phyloP scores from a whole-genome alignment of 202 grass and related monocot genomes.

The Brachypodium distachyon region DNA sequence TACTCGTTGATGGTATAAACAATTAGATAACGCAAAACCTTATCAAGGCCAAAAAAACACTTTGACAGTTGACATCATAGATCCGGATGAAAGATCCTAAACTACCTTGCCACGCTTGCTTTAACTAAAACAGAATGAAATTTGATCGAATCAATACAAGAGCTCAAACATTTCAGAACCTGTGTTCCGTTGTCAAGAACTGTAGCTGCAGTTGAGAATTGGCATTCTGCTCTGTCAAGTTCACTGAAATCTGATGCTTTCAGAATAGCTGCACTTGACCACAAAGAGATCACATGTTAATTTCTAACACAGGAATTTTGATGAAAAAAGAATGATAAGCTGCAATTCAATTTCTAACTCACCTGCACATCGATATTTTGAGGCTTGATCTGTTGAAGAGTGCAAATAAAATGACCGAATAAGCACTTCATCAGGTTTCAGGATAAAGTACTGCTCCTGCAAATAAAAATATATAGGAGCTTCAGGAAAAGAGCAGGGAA shows the following conservation, averaged over 20 bases:
- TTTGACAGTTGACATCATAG: background rate
- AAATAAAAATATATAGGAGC: background rate
- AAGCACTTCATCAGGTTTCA: slow-evolving; percentile 54
- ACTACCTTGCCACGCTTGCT: background rate
- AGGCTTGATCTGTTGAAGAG: slow-evolving; percentile 50
- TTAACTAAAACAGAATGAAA: background rate
- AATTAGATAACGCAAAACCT: background rate
- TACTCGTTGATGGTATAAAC: background rate
- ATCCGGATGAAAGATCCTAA: background rate
- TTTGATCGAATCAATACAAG: background rate
- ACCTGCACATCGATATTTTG: slow-evolving; percentile 70
- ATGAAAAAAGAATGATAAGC: background rate
- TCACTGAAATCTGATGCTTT: slow-evolving; percentile 75
- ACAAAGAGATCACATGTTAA: slow-evolving; percentile 8
- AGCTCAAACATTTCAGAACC: slow-evolving; percentile 26
- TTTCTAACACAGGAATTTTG: background rate
- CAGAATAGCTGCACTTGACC: slow-evolving; percentile 60
- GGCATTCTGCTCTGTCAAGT: slow-evolving; percentile 57
- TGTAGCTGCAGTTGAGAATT: slow-evolving; percentile 58
- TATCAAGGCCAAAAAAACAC: background rate
- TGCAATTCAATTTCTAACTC: background rate
- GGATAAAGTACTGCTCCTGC: slow-evolving; percentile 73
- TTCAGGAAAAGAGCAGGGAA: background rate
- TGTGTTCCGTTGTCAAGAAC: slow-evolving; percentile 81
- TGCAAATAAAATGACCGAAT: slow-evolving; percentile 44